phyloP scores from a whole-genome alignment of 208 protist genomes.

The Wallacemonas sp. region DNA sequence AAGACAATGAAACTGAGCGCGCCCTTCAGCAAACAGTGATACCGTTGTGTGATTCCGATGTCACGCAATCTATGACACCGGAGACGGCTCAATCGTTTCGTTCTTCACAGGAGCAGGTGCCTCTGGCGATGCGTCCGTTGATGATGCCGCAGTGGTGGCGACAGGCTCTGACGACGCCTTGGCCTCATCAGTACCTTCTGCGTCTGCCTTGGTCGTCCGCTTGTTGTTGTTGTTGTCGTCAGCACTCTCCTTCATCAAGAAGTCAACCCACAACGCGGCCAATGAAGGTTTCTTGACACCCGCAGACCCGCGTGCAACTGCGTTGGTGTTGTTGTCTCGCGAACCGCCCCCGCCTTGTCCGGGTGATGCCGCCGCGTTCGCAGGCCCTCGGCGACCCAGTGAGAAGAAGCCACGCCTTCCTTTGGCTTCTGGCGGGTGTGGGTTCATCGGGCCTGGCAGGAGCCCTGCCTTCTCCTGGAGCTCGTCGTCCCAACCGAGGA shows the following conservation, averaged over 20 bases:
- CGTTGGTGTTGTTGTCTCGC: neutral
- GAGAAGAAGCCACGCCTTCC: constrained; percentile 23
- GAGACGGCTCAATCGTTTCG: no score
- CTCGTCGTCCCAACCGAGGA: constrained; percentile 80
- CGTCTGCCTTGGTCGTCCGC: constrained; percentile 16
- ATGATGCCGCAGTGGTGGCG: no score
- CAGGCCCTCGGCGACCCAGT: constrained; percentile 19
- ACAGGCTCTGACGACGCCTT: no score
- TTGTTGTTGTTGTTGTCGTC: constrained; percentile 6
- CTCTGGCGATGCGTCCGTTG: no score
- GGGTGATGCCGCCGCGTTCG: neutral
- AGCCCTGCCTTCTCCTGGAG: constrained; percentile 77
- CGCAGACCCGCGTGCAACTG: neutral
- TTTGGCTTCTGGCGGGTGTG: constrained; percentile 28
- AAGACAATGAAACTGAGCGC: no score
- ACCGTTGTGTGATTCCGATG: no score
- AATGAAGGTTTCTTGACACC: constrained; percentile 18
- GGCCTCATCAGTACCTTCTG: constrained; percentile 28
- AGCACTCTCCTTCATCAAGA: constrained; percentile 76
- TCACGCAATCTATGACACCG: no score
- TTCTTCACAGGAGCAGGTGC: no score
- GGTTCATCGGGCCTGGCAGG: constrained; percentile 73
- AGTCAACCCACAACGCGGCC: constrained; percentile 82
- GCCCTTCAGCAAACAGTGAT: no score
- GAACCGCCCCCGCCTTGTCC: constrained; percentile 18